Conservation (phyloP, 371 early-diverging fungal species). For the Lichtheimia ramosa region DNA sequence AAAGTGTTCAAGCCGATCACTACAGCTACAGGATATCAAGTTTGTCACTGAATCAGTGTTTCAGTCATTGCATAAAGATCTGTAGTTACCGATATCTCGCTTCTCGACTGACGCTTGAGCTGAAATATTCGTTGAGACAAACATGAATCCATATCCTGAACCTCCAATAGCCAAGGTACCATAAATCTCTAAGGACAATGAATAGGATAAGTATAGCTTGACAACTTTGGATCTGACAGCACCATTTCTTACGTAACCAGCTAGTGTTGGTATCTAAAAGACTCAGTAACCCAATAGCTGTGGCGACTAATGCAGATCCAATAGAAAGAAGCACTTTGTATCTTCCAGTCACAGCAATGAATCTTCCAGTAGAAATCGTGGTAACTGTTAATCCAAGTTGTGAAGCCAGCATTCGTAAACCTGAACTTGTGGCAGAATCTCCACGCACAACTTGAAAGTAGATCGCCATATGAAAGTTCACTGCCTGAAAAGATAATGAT, state of each 20-base stretch:
- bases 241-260: constrained; percentile 22
- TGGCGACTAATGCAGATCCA: constrained; percentile 39
- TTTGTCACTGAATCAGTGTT: not conserved
- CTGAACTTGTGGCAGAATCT: constrained; percentile 53
- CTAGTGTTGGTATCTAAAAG: constrained; percentile 25
- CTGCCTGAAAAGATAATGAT: constrained; percentile 52
- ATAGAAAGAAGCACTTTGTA: constrained; percentile 46
- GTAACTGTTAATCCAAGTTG: constrained; percentile 34
- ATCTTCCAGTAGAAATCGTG: constrained; percentile 32
- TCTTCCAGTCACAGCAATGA: constrained; percentile 43
- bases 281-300: constrained; percentile 28
- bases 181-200: constrained; percentile 22
- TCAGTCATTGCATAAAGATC: not conserved
- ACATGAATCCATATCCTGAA: constrained; percentile 28
- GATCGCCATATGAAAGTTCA: constrained; percentile 64
- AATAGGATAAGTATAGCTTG: not conserved
- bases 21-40: constrained; percentile 25
- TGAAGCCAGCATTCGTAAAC: constrained; percentile 46
- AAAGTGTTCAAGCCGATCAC: constrained; percentile 44
- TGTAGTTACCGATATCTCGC: constrained; percentile 30
- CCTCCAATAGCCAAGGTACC: constrained; percentile 38
- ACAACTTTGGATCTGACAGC: not conserved
- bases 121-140: constrained; percentile 38
- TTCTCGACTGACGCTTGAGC: constrained; percentile 40
- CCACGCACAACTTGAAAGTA: constrained; percentile 75